Percentiles rank a stretch among this genome's conserved stretches.
Evolutionary conservation across 2,329 filamentous ascomycete species (phyloP).

Genomic region (Juglanconis oblonga): DNA sequence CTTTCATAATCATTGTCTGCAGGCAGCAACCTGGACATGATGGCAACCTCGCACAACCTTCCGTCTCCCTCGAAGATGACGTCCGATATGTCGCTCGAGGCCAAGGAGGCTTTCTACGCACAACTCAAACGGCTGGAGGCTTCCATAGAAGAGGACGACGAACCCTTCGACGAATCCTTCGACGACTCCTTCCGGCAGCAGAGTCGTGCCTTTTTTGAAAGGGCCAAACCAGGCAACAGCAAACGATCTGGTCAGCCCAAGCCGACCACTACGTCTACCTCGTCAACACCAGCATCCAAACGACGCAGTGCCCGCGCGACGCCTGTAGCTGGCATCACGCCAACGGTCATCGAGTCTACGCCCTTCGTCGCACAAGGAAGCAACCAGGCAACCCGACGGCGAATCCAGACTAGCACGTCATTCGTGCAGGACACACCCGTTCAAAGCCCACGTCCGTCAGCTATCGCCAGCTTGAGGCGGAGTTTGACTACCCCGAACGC

Average conservation of each 20-base stretch:
- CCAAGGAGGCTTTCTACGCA: slow-evolving; percentile 47
- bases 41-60: background rate
- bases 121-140: slow-evolving; percentile 32
- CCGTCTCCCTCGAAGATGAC: background rate
- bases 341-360: slow-evolving; percentile 10
- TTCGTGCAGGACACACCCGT: slow-evolving; percentile 31
- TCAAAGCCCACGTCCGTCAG: slow-evolving; percentile 22
- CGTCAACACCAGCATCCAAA: slow-evolving; percentile 1
- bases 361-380: background rate
- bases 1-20: background rate
- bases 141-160: slow-evolving; percentile 26
- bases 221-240: background rate
- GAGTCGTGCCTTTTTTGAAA: slow-evolving; percentile 24
- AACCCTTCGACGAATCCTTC: slow-evolving; percentile 26
- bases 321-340: slow-evolving; percentile 3
- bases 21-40: background rate
- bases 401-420: slow-evolving; percentile 18
- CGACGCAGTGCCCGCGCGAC: background rate
- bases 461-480: slow-evolving; percentile 21
- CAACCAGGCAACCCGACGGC: slow-evolving; percentile 5
- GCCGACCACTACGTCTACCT: background rate
- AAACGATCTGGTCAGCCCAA: slow-evolving; percentile 6
- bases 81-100: slow-evolving; percentile 26
- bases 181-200: slow-evolving; percentile 24
- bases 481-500: slow-evolving; percentile 28